Percentiles rank a stretch among this genome's conserved stretches.
Conservation (phyloP, 2,329 filamentous ascomycete species). For the Fusarium staphyleae region DNA sequence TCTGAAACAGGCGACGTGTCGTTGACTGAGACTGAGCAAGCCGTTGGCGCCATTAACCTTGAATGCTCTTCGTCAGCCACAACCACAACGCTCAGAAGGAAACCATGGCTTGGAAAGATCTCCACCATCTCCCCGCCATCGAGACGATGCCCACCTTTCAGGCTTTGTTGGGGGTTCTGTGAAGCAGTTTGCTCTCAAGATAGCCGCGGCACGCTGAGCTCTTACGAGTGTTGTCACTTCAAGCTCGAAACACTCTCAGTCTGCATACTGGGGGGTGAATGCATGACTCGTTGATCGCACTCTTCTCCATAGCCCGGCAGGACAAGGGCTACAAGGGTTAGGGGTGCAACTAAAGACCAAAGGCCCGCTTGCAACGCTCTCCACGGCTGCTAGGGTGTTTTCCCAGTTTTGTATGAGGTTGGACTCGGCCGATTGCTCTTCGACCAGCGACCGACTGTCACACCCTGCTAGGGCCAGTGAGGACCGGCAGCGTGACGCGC, state of each 20-base stretch:
- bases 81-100: not conserved
- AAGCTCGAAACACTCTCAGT: not conserved
- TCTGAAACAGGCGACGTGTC: not conserved
- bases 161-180: not conserved
- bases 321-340: conserved; percentile 14
- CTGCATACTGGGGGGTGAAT: not conserved
- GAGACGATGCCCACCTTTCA: conserved; percentile 7
- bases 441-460: conserved; percentile 6
- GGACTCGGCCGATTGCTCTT: conserved; percentile 32
- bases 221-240: not conserved
- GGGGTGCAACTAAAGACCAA: conserved; percentile 15
- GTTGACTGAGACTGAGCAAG: conserved; percentile 1
- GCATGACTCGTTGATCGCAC: conserved; percentile 27
- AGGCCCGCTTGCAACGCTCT: conserved; percentile 13
- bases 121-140: conserved; percentile 2
- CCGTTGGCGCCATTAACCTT: conserved; percentile 7
- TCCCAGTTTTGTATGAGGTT: conserved; percentile 5
- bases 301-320: conserved; percentile 1
- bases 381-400: conserved; percentile 13
- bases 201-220: conserved; percentile 4
- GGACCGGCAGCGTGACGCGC: conserved; percentile 5
- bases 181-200: not conserved
- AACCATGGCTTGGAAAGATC: not conserved
- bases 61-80: not conserved
- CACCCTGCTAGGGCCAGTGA: not conserved